These are phyloP conservation scores for Leersia perrieri DNA, from an alignment of 176 grass and related monocot species.

Conservation along the genomic window DNA sequence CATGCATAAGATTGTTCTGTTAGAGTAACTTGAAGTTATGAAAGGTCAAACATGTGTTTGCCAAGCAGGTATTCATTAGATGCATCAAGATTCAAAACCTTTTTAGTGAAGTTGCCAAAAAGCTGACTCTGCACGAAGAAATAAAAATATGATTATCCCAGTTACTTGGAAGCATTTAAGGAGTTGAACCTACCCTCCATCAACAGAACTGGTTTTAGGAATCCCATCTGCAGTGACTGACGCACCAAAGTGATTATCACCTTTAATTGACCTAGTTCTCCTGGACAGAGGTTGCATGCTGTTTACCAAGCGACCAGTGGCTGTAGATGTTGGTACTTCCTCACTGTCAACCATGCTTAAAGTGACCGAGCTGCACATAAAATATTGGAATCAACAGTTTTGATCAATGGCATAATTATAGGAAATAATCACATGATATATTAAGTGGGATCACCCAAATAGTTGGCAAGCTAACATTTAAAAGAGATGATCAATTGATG, in stretches of 20 bases:
- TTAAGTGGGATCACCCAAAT: not conserved
- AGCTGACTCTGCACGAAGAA: constrained; percentile 9
- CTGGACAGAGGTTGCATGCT: constrained; percentile 66
- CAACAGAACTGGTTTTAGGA: constrained; percentile 62
- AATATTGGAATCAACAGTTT: constrained; percentile 2
- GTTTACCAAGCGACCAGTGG: constrained; percentile 49
- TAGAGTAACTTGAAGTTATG: constrained; percentile 32
- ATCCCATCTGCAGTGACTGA: constrained; percentile 45
- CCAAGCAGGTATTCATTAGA: not conserved
- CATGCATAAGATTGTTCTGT: not conserved
- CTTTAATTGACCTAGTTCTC: constrained; percentile 76
- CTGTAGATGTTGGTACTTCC: constrained; percentile 52
- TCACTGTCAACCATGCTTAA: constrained; percentile 64
- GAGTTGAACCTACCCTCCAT: constrained; percentile 65
- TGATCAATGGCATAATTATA: not conserved
- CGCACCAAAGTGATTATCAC: constrained; percentile 54
- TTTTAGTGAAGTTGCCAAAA: not conserved
- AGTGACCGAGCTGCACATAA: constrained; percentile 51
- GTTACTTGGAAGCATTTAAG: constrained; percentile 13
- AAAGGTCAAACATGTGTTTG: not conserved
- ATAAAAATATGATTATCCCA: constrained; percentile 19
- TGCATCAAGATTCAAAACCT: constrained; percentile 9
- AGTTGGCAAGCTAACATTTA: not conserved
- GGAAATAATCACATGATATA: not conserved
- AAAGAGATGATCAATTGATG: not conserved